These are phyloP conservation scores for Geranium incanum DNA, from an alignment of 441 rosid genomes.

Conservation along the genomic window DNA sequence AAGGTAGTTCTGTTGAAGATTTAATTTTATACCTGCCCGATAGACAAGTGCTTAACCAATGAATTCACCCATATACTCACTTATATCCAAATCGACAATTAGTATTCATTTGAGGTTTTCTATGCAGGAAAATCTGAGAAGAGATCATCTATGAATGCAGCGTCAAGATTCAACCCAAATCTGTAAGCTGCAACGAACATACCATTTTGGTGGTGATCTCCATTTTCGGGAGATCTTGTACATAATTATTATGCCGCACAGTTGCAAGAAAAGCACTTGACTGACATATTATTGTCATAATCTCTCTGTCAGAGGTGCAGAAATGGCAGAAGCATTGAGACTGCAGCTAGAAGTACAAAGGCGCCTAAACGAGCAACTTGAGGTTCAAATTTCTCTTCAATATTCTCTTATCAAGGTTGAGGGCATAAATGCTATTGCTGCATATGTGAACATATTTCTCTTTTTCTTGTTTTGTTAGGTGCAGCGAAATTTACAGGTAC, in stretches of 20 bases:
- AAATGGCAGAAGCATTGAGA: constrained; percentile 24
- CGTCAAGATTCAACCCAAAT: constrained; percentile 13
- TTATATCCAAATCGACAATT: background rate
- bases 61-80: no score
- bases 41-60: no score
- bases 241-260: background rate
- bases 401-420: background rate
- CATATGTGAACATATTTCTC: background rate
- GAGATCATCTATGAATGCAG: background rate
- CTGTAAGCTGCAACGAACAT: constrained; percentile 18
- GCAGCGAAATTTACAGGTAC: constrained; percentile 27
- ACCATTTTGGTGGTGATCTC: background rate
- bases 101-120: background rate
- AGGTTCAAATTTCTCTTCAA: background rate
- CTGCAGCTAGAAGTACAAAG: constrained; percentile 13
- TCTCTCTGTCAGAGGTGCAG: constrained; percentile 22
- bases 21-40: no score
- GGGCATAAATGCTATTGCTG: background rate
- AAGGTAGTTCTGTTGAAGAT: no score
- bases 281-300: background rate
- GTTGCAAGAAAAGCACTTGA: background rate
- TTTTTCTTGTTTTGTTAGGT: constrained; percentile 10
- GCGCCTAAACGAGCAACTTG: constrained; percentile 3
- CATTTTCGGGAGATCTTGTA: background rate
- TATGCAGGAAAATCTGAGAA: constrained; percentile 18